Evolutionary conservation across 139 green algal species (phyloP), one percentile per base, ranked within the genome.

Genomic region (Protoeuglena noctilucae): DNA sequence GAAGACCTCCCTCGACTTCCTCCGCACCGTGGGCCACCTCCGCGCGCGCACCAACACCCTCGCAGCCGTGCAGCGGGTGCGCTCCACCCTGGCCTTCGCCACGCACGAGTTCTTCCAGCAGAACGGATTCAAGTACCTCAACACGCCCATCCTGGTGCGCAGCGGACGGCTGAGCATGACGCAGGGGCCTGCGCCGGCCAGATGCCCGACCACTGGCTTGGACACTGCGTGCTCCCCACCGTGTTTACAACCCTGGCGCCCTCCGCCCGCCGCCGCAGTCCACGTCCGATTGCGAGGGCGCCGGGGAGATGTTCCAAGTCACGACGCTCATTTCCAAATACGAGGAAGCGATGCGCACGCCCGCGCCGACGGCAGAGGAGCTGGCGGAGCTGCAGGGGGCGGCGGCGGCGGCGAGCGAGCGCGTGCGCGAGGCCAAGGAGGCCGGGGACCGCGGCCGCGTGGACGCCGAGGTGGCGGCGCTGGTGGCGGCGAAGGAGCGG

Each of bases 291-390:
- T 93, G 81, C 61, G 92, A 99, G 68, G 92, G 92, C 24, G 92
- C 92, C 19, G 92, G 92, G 21, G 92, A 99, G 76, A 94, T 96
- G 87, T 99, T 99, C 73, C 65, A 80, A 72, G 76, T 88, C 24
- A 90, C 81, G 22, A 90, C 81, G 17, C 60, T 90, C 60, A 60
- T 89, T 9, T 29, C 50, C 49, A 45, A 57, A 19, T 48, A 59
- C 12, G 68, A 79, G 24, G 48, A 57, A 16, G 18, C 21, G 22
- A 4, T 5, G 5, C 21, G 31, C 19, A 24, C 28, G 34, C 23
- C 21, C 18, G 31, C 30, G 21, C 41, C 53, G 34, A 28, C 9
- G 28, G 53, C 61, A 34, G 66, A 53, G 7, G 27, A 65, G 51
- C 69, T 81, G 53, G 60, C 60, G 16, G 58, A 49, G 26, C n/a